Percentiles rank a stretch among this genome's conserved stretches.
These are phyloP conservation scores for Hymenoscyphus fraxineus DNA, from an alignment of 2,329 filamentous ascomycete species.

Conservation along the genomic window DNA sequence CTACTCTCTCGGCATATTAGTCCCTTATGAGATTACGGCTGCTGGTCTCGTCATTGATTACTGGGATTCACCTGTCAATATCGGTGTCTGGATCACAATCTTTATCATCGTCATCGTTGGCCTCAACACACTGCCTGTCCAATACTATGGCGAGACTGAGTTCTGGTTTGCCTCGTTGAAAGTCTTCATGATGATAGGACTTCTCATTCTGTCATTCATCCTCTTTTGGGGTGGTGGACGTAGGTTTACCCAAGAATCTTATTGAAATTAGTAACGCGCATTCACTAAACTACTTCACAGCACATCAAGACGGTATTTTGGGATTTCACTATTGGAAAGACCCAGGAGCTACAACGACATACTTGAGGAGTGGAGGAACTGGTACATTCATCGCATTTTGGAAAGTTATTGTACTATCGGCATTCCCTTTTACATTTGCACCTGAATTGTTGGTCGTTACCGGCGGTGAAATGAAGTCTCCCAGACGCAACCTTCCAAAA, in stretches of 20 bases:
- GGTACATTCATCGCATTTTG: constrained; percentile 52
- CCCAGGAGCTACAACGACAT: constrained; percentile 43
- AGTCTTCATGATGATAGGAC: constrained; percentile 33
- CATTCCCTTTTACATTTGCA: constrained; percentile 49
- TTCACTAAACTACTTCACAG: constrained; percentile 8
- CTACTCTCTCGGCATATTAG: constrained; percentile 38
- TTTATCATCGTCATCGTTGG: constrained; percentile 38
- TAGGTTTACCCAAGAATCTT: constrained; percentile 16
- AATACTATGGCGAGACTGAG: constrained; percentile 58
- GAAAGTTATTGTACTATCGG: constrained; percentile 43
- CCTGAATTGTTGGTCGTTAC: constrained; percentile 51
- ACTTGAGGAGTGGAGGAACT: constrained; percentile 38
- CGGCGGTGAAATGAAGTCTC: constrained; percentile 55
- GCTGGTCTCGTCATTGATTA: constrained; percentile 42
- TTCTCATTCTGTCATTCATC: constrained; percentile 34
- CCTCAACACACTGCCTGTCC: constrained; percentile 45
- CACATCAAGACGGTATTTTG: constrained; percentile 31
- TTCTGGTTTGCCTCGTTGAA: constrained; percentile 43
- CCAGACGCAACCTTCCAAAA: constrained; percentile 55
- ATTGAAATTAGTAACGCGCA: too few species aligned
- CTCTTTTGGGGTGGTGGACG: constrained; percentile 37
- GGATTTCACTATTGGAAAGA: constrained; percentile 48
- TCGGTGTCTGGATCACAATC: constrained; percentile 41
- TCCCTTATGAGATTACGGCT: constrained; percentile 40
- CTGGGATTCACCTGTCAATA: constrained; percentile 41